Evolutionary conservation across 257 asterid genomes (phyloP).

Genomic region (Thymus quinquecostatus): DNA sequence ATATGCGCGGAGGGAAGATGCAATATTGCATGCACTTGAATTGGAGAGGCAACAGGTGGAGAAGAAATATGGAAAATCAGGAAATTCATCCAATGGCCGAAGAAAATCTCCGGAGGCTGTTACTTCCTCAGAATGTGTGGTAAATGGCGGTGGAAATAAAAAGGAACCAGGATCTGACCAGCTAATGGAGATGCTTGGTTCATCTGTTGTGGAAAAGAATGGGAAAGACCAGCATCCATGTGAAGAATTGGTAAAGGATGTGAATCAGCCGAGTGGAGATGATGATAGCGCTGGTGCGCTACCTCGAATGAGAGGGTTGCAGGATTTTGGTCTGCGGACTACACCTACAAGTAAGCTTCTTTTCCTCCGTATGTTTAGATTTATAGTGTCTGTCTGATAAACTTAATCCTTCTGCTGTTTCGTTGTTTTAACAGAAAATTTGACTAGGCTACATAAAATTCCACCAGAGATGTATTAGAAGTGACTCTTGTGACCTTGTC

Average conservation of each 20-base stretch:
- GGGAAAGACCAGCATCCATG: conserved; percentile 41
- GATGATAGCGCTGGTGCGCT: conserved; percentile 60
- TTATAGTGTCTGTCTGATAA: conserved; percentile 29
- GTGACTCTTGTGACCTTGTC: conserved; percentile 24
- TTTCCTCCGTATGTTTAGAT: conserved; percentile 31
- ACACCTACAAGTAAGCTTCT: conserved; percentile 52
- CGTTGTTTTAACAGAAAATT: conserved; percentile 31
- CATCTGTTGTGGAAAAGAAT: conserved; percentile 48
- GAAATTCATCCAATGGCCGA: conserved; percentile 53
- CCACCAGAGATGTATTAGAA: conserved; percentile 44
- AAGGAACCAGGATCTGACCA: conserved; percentile 41
- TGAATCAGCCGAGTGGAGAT: conserved; percentile 56
- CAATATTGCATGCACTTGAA: conserved; percentile 97
- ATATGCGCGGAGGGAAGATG: conserved; percentile 98
- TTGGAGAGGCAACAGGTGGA: conserved; percentile 77
- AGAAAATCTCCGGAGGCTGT: conserved; percentile 57
- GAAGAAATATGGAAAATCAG: conserved; percentile 68
- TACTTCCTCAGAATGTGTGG: conserved; percentile 50
- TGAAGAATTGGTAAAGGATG: conserved; percentile 46
- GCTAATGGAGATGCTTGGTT: conserved; percentile 45
- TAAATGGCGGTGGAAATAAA: conserved; percentile 47
- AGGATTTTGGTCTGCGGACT: conserved; percentile 76
- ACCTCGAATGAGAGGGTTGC: conserved; percentile 86
- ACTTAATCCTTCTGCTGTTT: conserved; percentile 23
- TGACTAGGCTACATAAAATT: conserved; percentile 35